Base-by-base conservation (phyloP, 169 alveolate species). In the Babesia gibsoni region DNA sequence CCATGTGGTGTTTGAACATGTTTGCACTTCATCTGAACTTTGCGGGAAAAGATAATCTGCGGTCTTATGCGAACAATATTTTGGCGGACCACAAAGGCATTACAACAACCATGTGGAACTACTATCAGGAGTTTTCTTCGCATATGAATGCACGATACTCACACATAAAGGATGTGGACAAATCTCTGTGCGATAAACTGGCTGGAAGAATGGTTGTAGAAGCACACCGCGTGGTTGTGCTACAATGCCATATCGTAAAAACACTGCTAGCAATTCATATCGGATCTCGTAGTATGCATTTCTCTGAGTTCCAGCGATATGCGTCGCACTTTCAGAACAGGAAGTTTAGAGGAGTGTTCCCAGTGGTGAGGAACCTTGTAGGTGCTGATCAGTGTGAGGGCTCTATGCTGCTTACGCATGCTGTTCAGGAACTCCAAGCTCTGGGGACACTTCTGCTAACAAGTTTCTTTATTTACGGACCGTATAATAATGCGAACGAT, bases 1-100 rank as follows among this genome's bases (percentile, higher is more conserved):
- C 73, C 2, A 1, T 69, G 43, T 69, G 81, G 81, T 56, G 68
- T 30, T 6, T 69, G 2, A 52, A 52, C 1, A 54, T 27, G 23
- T 5, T 61, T n/a, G 57, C 72, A 3, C 32, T 61, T 45, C 72
- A 61, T n/a, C 10, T 45, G 59, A 56, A 45, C 29, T 30, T 58
- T 23, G 23, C 2, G 8, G 35, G 48, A 6, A 16, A 25, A n/a
- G 72, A 61, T 27, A 27, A 43, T 3, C 14, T 61, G 30, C 41
- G 58, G 22, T 20, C 59, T 7, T 29, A 61, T 22, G 72, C 72
- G 1, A 6, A 46, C 3, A 16, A 32, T 37, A 42, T 61, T 1
- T n/a, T 61, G 41, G 16, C 46, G 0, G 58, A 37, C 20, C 72
- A 42, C 37, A 49, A 43, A 33, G 58, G 35, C 4, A 14, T 61